These are phyloP conservation scores for Ophiocordyceps sinensis DNA, from an alignment of 2,329 filamentous ascomycete genomes.

Conservation along the genomic window DNA sequence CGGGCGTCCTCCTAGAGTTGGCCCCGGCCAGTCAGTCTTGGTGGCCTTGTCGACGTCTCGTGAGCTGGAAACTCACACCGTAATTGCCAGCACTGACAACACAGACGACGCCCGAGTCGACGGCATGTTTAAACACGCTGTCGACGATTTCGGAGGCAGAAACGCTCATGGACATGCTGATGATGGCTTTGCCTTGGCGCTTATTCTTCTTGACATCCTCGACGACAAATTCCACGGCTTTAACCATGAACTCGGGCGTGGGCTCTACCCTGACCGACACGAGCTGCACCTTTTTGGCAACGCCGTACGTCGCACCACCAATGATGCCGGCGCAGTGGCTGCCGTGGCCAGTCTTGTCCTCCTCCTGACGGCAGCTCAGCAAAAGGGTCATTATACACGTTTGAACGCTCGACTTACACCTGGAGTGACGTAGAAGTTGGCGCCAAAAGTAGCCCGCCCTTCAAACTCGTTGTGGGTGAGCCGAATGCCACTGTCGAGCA, in stretches of 20 bases:
- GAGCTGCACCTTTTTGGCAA: conserved; percentile 24
- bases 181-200: conserved; percentile 27
- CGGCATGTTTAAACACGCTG: conserved; percentile 35
- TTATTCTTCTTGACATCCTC: conserved; percentile 23
- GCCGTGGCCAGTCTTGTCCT: conserved; percentile 26
- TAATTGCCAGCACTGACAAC: conserved; percentile 42
- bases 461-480: conserved; percentile 29
- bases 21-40: neutral
- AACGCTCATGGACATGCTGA: too few relatives aligned
- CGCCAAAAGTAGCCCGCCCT: conserved; percentile 24
- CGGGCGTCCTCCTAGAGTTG: conserved; percentile 9
- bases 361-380: neutral
- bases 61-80: neutral
- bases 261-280: too few relatives aligned
- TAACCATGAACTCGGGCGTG: too few relatives aligned
- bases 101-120: conserved; percentile 30
- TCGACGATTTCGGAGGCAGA: conserved; percentile 31
- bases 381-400: neutral
- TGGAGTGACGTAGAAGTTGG: conserved; percentile 17
- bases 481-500: conserved; percentile 40
- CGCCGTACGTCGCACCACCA: conserved; percentile 27
- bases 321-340: conserved; percentile 27
- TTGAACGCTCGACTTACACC: neutral
- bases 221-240: conserved; percentile 24
- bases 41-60: neutral